Evolutionary conservation across 768 basidiomycete genomes (phyloP).

Genomic region (Auriculariales sp.): DNA sequence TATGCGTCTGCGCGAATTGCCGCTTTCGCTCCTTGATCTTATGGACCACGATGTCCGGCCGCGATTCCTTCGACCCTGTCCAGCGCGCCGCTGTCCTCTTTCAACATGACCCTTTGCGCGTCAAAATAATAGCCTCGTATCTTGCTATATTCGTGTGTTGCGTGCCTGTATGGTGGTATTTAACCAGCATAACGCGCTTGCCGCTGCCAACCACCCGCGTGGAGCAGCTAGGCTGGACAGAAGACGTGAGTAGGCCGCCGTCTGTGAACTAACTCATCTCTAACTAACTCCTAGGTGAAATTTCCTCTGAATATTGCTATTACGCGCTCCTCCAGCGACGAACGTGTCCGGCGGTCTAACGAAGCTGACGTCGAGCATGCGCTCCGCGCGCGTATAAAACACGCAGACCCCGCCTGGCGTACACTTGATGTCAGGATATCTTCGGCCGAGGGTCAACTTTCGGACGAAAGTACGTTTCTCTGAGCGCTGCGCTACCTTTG

Average conservation of each 20-base stretch:
- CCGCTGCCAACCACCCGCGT: constrained; percentile 54
- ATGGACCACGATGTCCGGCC: neutral
- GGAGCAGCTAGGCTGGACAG: constrained; percentile 24
- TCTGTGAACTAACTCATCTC: neutral
- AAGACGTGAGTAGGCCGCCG: neutral
- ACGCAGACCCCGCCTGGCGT: neutral
- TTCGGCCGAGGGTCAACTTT: neutral
- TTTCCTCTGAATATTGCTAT: neutral
- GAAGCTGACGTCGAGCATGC: neutral
- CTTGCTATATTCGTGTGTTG: constrained; percentile 65
- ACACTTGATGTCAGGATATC: neutral
- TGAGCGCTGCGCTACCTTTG: neutral
- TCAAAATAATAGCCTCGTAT: constrained; percentile 58
- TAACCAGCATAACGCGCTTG: constrained; percentile 78
- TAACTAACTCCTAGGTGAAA: neutral
- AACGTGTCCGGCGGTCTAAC: neutral
- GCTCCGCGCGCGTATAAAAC: neutral
- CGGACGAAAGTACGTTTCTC: neutral
- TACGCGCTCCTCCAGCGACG: neutral
- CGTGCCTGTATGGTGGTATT: constrained; percentile 85
- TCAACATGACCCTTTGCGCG: constrained; percentile 21
- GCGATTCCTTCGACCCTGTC: neutral
- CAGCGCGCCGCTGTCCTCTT: constrained; percentile 1
- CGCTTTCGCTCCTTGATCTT: too few relatives aligned
- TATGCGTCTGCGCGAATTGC: too few relatives aligned